Percentiles rank a stretch among this genome's conserved stretches.
phyloP scores from a whole-genome alignment of 805 yeast genomes.

The Suhomyces sp. region DNA sequence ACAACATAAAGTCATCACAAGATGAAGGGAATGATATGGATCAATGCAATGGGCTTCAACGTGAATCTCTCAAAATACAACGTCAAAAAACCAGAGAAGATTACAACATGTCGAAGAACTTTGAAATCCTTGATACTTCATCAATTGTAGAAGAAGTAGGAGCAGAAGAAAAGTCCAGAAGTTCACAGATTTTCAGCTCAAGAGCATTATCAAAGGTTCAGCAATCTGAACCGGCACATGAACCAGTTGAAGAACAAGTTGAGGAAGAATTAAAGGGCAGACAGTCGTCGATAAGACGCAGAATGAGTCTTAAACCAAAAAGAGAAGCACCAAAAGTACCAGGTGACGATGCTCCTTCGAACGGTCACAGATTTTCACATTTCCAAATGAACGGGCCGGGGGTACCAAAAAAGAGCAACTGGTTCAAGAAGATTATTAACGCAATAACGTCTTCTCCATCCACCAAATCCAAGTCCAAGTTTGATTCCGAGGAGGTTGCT shows the following conservation, averaged over 20 bases:
- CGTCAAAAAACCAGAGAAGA: neutral
- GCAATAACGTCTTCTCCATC: slow-evolving; percentile 8
- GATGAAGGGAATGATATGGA: neutral
- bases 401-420: slow-evolving; percentile 21
- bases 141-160: slow-evolving; percentile 16
- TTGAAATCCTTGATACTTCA: slow-evolving; percentile 21
- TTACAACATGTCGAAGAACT: slow-evolving; percentile 12
- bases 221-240: neutral
- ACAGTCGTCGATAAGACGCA: slow-evolving; percentile 20
- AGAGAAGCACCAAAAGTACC: slow-evolving; percentile 42
- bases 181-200: slow-evolving; percentile 32
- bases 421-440: slow-evolving; percentile 40
- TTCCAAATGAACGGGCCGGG: slow-evolving; percentile 23
- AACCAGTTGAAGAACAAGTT: slow-evolving; percentile 1
- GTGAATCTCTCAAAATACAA: slow-evolving; percentile 1
- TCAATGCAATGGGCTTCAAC: neutral
- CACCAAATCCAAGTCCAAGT: slow-evolving; percentile 5
- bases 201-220: slow-evolving; percentile 12
- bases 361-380: slow-evolving; percentile 34
- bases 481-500: slow-evolving; percentile 6
- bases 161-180: slow-evolving; percentile 15
- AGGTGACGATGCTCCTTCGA: neutral
- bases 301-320: slow-evolving; percentile 34
- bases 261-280: neutral
- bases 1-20: neutral